Evolutionary conservation across 192 early-diverging fungal genomes (phyloP).

Genomic region (Gaertneriomyces semiglobifer): DNA sequence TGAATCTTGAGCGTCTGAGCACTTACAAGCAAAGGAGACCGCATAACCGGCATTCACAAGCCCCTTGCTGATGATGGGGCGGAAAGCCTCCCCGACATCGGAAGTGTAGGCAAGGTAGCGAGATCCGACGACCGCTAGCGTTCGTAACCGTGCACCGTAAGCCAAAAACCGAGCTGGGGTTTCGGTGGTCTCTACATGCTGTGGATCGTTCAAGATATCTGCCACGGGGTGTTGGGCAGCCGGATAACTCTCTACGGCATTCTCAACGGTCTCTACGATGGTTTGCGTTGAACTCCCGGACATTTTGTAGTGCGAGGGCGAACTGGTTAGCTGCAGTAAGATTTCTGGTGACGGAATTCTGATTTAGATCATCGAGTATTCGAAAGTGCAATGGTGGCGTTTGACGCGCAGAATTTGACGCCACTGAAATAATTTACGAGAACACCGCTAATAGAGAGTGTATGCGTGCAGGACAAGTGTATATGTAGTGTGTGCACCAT

Average conservation of each 20-base stretch:
- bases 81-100: constrained; percentile 68
- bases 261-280: constrained; percentile 9
- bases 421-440: too few relatives aligned
- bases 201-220: background rate
- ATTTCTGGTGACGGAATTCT: background rate
- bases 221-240: constrained; percentile 4
- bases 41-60: constrained; percentile 62
- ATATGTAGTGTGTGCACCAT: too few relatives aligned
- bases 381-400: too few relatives aligned
- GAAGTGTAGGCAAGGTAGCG: constrained; percentile 61
- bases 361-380: too few relatives aligned
- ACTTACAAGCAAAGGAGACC: constrained; percentile 50
- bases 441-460: too few relatives aligned
- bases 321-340: background rate
- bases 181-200: constrained; percentile 23
- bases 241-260: constrained; percentile 9
- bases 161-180: constrained; percentile 27
- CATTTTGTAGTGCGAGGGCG: background rate
- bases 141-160: constrained; percentile 27
- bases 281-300: constrained; percentile 1
- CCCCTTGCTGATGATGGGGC: constrained; percentile 52
- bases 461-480: too few relatives aligned
- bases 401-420: too few relatives aligned
- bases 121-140: constrained; percentile 24
- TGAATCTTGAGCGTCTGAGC: background rate